These are phyloP conservation scores for Aspergillus neoniger DNA, from an alignment of 2,329 filamentous ascomycete species.

Conservation along the genomic window DNA sequence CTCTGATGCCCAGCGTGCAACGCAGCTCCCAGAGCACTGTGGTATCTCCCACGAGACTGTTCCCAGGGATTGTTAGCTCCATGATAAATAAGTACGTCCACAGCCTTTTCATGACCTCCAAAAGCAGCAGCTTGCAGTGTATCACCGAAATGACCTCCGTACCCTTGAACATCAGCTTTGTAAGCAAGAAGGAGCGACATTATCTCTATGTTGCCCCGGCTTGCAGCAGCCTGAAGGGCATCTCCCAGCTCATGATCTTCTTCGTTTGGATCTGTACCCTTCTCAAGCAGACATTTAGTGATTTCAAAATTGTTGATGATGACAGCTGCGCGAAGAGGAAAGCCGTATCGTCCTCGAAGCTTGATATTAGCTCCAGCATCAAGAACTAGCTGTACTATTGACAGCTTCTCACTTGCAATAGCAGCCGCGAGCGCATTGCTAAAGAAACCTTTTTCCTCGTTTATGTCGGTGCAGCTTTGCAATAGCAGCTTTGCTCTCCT, in stretches of 20 bases:
- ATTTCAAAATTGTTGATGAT: background rate
- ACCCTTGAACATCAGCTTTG: background rate
- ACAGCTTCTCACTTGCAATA: background rate
- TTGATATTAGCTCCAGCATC: background rate
- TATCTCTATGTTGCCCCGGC: background rate
- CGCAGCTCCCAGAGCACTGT: background rate
- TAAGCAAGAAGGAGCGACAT: background rate
- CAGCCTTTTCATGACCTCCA: background rate
- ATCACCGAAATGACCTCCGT: background rate
- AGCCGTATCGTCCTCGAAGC: background rate
- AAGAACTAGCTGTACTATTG: background rate
- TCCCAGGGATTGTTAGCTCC: background rate
- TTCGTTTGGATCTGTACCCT: background rate
- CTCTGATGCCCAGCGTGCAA: background rate
- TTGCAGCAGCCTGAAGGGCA: background rate
- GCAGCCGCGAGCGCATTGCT: background rate
- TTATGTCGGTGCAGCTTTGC: background rate
- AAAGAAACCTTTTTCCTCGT: background rate
- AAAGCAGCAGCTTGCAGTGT: background rate
- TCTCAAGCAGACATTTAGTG: background rate
- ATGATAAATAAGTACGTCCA: background rate
- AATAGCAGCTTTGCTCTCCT: background rate
- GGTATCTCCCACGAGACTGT: background rate
- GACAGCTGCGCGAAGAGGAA: background rate
- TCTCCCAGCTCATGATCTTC: background rate